These are phyloP conservation scores for bread wheat (Triticum aestivum) DNA, from an alignment of 176 grass and related monocot species.

Conservation along the genomic window DNA sequence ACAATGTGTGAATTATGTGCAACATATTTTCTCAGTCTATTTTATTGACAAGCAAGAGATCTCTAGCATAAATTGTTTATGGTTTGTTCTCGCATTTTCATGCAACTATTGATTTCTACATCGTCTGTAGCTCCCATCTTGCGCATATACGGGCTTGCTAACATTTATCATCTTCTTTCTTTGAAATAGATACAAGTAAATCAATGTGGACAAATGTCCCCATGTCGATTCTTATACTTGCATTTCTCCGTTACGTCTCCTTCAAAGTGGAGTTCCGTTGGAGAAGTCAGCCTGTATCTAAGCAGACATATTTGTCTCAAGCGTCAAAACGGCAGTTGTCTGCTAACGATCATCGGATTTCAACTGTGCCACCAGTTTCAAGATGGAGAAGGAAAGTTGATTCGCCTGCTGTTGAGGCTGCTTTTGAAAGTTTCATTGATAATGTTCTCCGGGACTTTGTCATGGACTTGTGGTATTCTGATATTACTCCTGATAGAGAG, in stretches of 20 bases:
- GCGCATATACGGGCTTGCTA: neutral
- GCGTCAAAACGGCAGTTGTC: constrained; percentile 65
- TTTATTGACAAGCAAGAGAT: constrained; percentile 12
- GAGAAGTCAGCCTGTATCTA: constrained; percentile 59
- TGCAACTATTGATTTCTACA: constrained; percentile 6
- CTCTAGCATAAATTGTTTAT: neutral
- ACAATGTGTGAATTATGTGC: neutral
- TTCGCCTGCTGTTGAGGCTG: constrained; percentile 74
- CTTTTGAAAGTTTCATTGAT: constrained; percentile 81
- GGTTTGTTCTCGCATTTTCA: neutral
- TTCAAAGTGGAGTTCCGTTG: constrained; percentile 84
- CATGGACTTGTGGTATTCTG: constrained; percentile 83
- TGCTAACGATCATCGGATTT: constrained; percentile 69
- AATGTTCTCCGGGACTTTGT: constrained; percentile 94
- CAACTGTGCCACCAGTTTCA: constrained; percentile 54
- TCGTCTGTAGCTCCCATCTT: neutral
- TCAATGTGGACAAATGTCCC: constrained; percentile 99
- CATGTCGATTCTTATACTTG: constrained; percentile 89
- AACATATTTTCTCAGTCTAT: neutral
- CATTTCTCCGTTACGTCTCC: constrained; percentile 73
- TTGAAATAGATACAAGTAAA: constrained; percentile 93
- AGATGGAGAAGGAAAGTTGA: constrained; percentile 94
- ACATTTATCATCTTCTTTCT: constrained; percentile 26
- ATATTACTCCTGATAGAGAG: constrained; percentile 87
- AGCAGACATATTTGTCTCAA: constrained; percentile 72